Conservation (phyloP, 2,329 filamentous ascomycete genomes). For the Colletotrichum lindemuthianum region DNA sequence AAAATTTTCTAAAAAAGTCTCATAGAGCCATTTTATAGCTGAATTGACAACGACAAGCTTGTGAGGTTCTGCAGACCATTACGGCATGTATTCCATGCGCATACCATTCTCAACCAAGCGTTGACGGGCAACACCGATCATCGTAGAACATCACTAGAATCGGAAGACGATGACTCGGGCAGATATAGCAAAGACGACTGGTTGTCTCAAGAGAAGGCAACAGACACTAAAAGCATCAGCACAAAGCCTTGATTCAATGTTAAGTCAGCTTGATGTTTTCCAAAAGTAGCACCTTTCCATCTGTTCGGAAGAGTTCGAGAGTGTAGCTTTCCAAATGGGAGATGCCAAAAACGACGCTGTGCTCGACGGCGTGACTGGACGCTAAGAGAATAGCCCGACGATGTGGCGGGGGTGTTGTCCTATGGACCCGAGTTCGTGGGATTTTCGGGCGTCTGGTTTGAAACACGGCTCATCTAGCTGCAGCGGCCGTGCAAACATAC, state of each 20-base stretch:
- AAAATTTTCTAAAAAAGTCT: not conserved
- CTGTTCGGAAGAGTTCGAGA: not conserved
- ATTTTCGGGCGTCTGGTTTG: too few relatives aligned
- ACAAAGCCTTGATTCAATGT: constrained; percentile 10
- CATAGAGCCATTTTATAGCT: not conserved
- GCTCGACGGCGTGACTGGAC: too few relatives aligned
- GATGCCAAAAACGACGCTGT: not conserved
- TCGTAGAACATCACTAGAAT: constrained; percentile 6
- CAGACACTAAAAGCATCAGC: not conserved
- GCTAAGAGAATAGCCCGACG: too few relatives aligned
- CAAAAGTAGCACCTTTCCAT: too few relatives aligned
- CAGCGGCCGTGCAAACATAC: too few relatives aligned
- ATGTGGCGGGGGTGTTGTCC: too few relatives aligned
- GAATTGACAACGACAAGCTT: not conserved
- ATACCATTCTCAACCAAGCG: not conserved
- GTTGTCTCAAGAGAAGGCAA: constrained; percentile 15
- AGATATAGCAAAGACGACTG: constrained; percentile 4
- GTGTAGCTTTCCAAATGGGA: not conserved
- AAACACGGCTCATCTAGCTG: too few relatives aligned
- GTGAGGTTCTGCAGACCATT: not conserved
- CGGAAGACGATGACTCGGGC: constrained; percentile 17
- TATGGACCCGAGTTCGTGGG: too few relatives aligned
- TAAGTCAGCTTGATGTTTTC: not conserved
- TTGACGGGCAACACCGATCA: too few relatives aligned
- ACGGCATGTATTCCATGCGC: not conserved